A percentile compares a stretch with the other conserved stretches of the same genome.
These are phyloP conservation scores for Pseudomonodictys pantanalensis DNA, from an alignment of 495 filamentous ascomycete species.

Conservation along the genomic window DNA sequence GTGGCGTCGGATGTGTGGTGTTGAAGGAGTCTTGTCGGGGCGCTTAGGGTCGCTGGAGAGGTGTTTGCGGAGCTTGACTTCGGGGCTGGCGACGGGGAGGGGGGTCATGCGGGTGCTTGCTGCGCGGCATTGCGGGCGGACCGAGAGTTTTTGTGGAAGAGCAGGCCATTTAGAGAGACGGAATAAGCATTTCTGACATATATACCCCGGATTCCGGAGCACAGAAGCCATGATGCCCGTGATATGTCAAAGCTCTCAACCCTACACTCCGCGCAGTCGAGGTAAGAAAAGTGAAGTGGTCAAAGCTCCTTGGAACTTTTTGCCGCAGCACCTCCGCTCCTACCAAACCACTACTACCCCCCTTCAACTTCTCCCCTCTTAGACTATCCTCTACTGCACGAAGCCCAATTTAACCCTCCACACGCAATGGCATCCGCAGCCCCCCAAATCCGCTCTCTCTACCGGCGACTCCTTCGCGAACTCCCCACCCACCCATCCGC, in stretches of 20 bases:
- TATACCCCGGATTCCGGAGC: not conserved
- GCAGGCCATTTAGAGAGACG: too few species aligned
- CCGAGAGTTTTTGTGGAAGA: too few species aligned
- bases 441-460: constrained; percentile 66
- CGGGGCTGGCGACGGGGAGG: too few species aligned
- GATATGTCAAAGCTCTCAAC: not conserved
- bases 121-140: too few species aligned
- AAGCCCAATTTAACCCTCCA: not conserved
- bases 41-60: not conserved
- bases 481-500: constrained; percentile 62
- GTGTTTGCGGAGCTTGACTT: not conserved
- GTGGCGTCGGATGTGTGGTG: too few species aligned
- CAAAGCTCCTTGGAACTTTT: constrained; percentile 21
- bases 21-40: not conserved
- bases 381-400: not conserved
- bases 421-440: constrained; percentile 22
- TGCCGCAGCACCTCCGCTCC: constrained; percentile 29
- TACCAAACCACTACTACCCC: not conserved
- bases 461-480: constrained; percentile 87
- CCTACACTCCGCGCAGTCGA: too few species aligned
- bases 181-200: too few species aligned
- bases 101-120: too few species aligned
- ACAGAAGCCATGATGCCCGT: constrained; percentile 6
- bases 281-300: too few species aligned
- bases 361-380: not conserved